Base-by-base conservation (phyloP, 768 basidiomycete species). In the Lentinula boryana region DNA sequence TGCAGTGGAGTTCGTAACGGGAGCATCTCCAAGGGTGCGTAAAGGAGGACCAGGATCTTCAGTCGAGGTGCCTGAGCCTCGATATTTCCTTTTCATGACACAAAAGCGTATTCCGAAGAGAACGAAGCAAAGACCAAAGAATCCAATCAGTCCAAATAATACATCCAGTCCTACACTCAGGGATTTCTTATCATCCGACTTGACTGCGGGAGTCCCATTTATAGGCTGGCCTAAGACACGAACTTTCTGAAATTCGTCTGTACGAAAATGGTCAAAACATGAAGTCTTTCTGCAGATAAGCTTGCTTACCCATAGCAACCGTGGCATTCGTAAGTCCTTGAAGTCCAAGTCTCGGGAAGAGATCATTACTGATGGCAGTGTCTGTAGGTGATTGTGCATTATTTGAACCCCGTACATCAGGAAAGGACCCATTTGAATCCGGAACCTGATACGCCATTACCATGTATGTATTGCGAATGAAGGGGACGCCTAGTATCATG, bases 401-500 rank as follows among this genome's bases (percentile, higher is more conserved):
- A 63, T 48, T 64, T 60, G 23, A 66, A 65, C 36, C 62, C 61
- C 58, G 32, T n/a, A 60, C 18, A 40, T 60, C 58, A 27, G 78
- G 72, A 69, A 87, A 84, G 3, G 66, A 65, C 13, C 86, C 86
- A 23, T 77, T 66, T 0, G 70, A 44, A 51, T 74, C 66, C 2
- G 85, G 85, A 0, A 66, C 61, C 50, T 80, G 76, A 68, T 87
- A 90, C 0, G 85, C 86, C 80, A 91, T 81, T 63, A 93, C 89
- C 12, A 83, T 86, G 68, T 93, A 93, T 3, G 84, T 79, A 66
- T 86, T 91, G 10, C 88, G 80, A 66, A 93, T 73, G 68, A 93
- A 93, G 0, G 90, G 85, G 0, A 90, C 87, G 43, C 89, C 91
- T 41, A 93, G 84, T 60, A 93, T 77, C 74, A 93, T 85, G 69